Evolutionary conservation across 257 asterid genomes (phyloP).

Genomic region (Paraleonurus japonicus): DNA sequence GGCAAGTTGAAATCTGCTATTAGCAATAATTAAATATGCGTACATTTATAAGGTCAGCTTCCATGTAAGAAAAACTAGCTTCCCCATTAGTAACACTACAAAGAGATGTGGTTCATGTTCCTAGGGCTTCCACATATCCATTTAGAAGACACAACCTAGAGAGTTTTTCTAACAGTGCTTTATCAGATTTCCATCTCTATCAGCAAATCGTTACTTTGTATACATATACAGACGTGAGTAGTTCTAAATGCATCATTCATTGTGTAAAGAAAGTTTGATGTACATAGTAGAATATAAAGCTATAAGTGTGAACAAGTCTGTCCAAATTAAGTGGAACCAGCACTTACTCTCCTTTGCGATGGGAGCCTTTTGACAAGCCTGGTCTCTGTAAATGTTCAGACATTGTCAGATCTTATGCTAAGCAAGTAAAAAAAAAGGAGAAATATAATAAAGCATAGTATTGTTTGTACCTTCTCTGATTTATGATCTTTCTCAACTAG

Average conservation of each 20-base stretch:
- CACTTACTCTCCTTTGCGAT: slow-evolving; percentile 62
- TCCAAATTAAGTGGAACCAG: slow-evolving; percentile 22
- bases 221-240: background rate
- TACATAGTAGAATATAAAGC: slow-evolving; percentile 5
- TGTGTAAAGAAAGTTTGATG: background rate
- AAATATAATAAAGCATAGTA: background rate
- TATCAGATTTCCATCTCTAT: slow-evolving; percentile 13
- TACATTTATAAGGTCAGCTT: background rate
- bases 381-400: slow-evolving; percentile 54
- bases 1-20: background rate
- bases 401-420: slow-evolving; percentile 31
- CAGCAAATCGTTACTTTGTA: background rate
- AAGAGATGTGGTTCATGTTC: background rate
- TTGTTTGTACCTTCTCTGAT: slow-evolving; percentile 38
- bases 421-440: background rate
- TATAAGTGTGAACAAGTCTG: slow-evolving; percentile 1
- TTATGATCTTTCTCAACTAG: slow-evolving; percentile 30
- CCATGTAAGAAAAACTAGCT: background rate
- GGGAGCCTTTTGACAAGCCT: slow-evolving; percentile 47
- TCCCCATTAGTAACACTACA: background rate
- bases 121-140: slow-evolving; percentile 6
- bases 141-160: background rate
- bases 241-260: background rate
- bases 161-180: background rate
- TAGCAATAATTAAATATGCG: background rate